Conservation (phyloP, 192 early-diverging fungal species). For the Umbelopsis isabellina region DNA sequence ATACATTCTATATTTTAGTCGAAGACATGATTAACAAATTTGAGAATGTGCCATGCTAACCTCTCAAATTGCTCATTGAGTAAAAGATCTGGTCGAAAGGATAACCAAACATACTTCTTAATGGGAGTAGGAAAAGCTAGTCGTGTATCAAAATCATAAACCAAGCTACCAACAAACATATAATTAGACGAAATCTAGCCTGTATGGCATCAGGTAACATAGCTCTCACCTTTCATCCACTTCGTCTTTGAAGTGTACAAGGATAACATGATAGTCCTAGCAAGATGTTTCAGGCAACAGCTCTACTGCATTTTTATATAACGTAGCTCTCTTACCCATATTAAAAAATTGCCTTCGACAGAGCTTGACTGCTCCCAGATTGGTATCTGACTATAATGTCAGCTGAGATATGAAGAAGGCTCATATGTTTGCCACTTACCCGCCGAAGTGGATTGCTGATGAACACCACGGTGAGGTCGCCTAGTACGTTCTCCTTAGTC, state of each 20-base stretch:
- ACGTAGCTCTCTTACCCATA: constrained; percentile 21
- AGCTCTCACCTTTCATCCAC: constrained; percentile 8
- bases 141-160: constrained; percentile 28
- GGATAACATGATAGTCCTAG: constrained; percentile 35
- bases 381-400: constrained; percentile 21
- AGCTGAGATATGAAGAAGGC: neutral
- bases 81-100: constrained; percentile 16
- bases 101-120: constrained; percentile 2
- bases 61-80: constrained; percentile 22
- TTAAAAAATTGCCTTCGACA: constrained; percentile 4
- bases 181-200: neutral
- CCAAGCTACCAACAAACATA: neutral
- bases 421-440: neutral
- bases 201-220: neutral
- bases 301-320: neutral
- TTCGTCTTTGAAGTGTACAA: neutral
- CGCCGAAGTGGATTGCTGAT: constrained; percentile 24
- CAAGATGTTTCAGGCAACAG: neutral
- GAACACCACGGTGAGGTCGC: constrained; percentile 17
- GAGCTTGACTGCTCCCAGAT: constrained; percentile 26
- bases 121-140: constrained; percentile 23
- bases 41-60: neutral
- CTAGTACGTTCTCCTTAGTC: neutral
- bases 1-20: neutral
- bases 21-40: neutral